Evolutionary conservation across 2,329 filamentous ascomycete genomes (phyloP).

Genomic region (Tolypocladium pustulatum): DNA sequence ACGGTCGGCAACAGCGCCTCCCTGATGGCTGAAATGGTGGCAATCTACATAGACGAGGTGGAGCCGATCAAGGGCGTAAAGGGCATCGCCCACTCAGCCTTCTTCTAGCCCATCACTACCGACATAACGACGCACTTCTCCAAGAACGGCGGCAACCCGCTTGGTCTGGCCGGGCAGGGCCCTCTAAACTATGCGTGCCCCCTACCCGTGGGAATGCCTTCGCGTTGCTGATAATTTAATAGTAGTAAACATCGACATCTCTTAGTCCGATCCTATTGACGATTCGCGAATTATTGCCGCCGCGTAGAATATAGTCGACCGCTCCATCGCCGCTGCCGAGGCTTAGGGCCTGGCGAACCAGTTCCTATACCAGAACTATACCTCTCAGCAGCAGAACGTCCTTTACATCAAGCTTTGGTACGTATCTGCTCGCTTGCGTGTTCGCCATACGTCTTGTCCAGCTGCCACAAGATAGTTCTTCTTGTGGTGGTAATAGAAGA

Average conservation of each 20-base stretch:
- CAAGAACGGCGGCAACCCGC: constrained; percentile 21
- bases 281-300: constrained; percentile 21
- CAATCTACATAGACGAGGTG: constrained; percentile 12
- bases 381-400: constrained; percentile 27
- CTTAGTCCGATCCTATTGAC: constrained; percentile 17
- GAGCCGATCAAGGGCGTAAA: constrained; percentile 8
- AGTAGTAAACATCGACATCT: constrained; percentile 13
- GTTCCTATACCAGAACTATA: constrained; percentile 38
- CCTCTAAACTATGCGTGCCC: constrained; percentile 10
- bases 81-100: constrained; percentile 15
- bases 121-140: constrained; percentile 21
- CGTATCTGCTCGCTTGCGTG: too few relatives aligned
- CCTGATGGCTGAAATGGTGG: constrained; percentile 12
- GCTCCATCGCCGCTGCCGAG: constrained; percentile 15
- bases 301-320: constrained; percentile 14
- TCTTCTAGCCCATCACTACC: constrained; percentile 30
- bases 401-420: too few relatives aligned
- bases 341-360: constrained; percentile 20
- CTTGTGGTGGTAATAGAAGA: too few relatives aligned
- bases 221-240: neutral
- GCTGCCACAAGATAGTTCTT: too few relatives aligned
- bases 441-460: too few relatives aligned
- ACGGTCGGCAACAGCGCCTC: constrained; percentile 7
- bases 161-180: constrained; percentile 16
- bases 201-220: neutral